phyloP scores from a whole-genome alignment of 2,329 filamentous ascomycete species.

The Ceratocystiopsis brevicomis region DNA sequence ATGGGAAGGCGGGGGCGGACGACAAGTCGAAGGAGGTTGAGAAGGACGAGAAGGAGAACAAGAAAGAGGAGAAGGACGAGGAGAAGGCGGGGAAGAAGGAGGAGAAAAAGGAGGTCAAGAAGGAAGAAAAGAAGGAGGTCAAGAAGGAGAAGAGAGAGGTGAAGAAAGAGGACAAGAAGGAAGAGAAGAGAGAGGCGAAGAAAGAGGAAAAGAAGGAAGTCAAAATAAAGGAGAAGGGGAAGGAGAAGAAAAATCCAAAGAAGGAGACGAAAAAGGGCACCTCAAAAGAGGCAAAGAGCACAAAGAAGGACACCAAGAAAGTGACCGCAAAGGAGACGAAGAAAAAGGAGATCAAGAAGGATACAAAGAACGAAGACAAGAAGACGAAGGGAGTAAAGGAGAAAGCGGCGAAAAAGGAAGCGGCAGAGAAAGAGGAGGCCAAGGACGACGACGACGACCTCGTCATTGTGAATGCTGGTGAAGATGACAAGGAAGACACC shows the following conservation, averaged over 20 bases:
- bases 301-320: constrained; percentile 2
- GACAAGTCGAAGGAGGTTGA: constrained; percentile 1
- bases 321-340: constrained; percentile 3
- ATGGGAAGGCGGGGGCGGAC: constrained; percentile 23
- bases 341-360: constrained; percentile 3
- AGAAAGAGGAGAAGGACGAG: neutral
- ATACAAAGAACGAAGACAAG: neutral
- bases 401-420: neutral
- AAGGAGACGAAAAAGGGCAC: neutral
- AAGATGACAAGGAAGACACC: neutral
- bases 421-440: neutral
- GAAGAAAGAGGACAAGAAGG: neutral
- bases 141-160: neutral
- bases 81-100: neutral
- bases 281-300: neutral
- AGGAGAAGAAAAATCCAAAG: neutral
- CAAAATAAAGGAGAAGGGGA: neutral
- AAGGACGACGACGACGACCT: neutral
- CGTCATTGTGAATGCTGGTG: neutral
- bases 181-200: neutral
- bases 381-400: neutral
- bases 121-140: constrained; percentile 2
- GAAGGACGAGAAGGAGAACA: neutral
- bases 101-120: constrained; percentile 3
- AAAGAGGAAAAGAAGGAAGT: neutral